Conservation (phyloP, 2,329 filamentous ascomycete species). For the Diaporthe velutina region DNA sequence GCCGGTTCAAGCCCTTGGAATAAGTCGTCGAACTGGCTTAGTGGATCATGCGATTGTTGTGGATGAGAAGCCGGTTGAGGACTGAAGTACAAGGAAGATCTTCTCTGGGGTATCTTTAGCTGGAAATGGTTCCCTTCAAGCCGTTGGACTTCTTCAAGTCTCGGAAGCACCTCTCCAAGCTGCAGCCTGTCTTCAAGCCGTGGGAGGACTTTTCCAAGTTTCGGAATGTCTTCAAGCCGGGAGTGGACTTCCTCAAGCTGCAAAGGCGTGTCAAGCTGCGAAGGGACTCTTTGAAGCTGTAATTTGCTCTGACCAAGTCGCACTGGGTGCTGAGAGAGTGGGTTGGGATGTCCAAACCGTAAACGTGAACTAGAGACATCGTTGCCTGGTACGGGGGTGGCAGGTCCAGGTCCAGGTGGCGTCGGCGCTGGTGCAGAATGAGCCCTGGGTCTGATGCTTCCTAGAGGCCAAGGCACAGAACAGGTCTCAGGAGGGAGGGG, state of each 20-base stretch:
- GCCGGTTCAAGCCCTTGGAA: slow-evolving; percentile 12
- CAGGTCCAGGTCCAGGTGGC: neutral
- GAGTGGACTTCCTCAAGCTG: neutral
- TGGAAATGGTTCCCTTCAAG: neutral
- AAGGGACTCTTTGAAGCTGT: neutral
- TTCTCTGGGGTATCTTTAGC: slow-evolving; percentile 28
- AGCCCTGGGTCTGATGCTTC: slow-evolving; percentile 22
- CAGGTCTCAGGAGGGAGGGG: neutral
- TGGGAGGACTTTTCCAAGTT: neutral
- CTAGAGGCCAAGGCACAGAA: no score
- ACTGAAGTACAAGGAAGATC: slow-evolving; percentile 31
- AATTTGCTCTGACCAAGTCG: neutral
- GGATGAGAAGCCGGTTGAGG: slow-evolving; percentile 2
- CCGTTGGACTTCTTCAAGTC: neutral
- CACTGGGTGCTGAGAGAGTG: slow-evolving; percentile 36
- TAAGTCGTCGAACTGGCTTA: slow-evolving; percentile 9
- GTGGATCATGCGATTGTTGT: neutral
- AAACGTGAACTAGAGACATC: neutral
- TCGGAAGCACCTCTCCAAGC: neutral
- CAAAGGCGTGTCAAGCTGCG: neutral
- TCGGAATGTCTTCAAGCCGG: neutral
- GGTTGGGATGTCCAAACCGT: slow-evolving; percentile 30
- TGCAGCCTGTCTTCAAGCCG: neutral
- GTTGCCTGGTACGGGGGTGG: neutral
- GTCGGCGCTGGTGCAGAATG: slow-evolving; percentile 14